These are phyloP conservation scores for Sugiyamaella floridensis DNA, from an alignment of 805 yeast genomes.

Conservation along the genomic window DNA sequence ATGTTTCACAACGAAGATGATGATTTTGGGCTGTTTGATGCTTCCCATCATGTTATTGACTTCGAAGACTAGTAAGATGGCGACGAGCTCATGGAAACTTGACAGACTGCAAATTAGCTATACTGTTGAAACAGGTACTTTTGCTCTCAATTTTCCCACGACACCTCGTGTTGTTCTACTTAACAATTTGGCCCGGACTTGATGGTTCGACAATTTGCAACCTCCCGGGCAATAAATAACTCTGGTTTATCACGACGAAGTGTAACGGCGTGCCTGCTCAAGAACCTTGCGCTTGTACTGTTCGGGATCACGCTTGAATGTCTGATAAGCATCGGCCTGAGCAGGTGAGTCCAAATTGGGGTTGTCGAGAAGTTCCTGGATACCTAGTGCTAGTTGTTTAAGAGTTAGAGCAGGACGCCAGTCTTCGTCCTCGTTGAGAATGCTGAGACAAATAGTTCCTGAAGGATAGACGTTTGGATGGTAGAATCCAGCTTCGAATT, in stretches of 20 bases:
- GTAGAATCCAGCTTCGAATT: slow-evolving; percentile 82
- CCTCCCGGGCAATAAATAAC: neutral
- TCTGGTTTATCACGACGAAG: slow-evolving; percentile 22
- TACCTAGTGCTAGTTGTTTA: slow-evolving; percentile 82
- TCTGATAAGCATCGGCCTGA: slow-evolving; percentile 81
- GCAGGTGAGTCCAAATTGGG: slow-evolving; percentile 98
- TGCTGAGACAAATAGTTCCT: slow-evolving; percentile 90
- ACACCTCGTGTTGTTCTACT: too few species aligned
- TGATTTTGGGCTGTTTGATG: too few species aligned
- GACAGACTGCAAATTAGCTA: too few species aligned
- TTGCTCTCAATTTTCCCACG: too few species aligned
- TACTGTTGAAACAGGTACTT: too few species aligned
- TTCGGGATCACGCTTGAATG: slow-evolving; percentile 56
- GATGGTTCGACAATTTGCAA: too few species aligned
- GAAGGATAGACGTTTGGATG: slow-evolving; percentile 98
- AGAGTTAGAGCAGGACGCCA: slow-evolving; percentile 97
- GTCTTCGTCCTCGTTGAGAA: slow-evolving; percentile 89
- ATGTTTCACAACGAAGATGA: too few species aligned
- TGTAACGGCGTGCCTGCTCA: slow-evolving; percentile 73
- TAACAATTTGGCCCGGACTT: too few species aligned
- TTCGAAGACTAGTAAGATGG: too few species aligned
- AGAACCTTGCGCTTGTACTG: slow-evolving; percentile 69
- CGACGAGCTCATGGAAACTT: too few species aligned
- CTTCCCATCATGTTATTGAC: too few species aligned
- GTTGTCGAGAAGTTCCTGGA: slow-evolving; percentile 80